Base-by-base conservation (phyloP, 495 filamentous ascomycete genomes). In the Penicillium turbatum region DNA sequence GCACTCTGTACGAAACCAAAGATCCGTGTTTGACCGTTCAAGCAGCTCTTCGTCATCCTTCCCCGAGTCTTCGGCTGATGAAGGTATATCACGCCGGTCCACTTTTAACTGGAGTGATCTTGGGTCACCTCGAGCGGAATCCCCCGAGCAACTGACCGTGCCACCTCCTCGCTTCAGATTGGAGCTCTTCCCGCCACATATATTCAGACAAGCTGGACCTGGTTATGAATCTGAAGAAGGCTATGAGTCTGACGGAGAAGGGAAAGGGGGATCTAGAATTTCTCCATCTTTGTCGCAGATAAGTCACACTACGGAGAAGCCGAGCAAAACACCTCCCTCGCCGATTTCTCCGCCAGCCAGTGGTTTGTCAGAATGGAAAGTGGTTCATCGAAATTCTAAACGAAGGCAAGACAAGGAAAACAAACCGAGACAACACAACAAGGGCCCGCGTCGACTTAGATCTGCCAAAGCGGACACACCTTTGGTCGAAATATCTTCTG, bases 1-100 rank as follows among this genome's bases (percentile, higher is more conserved):
- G 58, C 72, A 78, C 41, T 76, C 67, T 34, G 64, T 76, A 11
- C 74, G 70, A 3, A 75, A 69, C 5, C 76, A 83, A 34, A 75
- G 79, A 3, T 90, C 87, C 0, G 84, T 90, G 5, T 90, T 90
- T 57, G 86, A 89, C 61, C 76, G 84, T 16, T 81, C 83, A 1
- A 88, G 82, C 51, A 87, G 84, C 64, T 79, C 79, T 7, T 87
- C 86, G 0, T 79, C 77, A 6, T 72, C 70, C 5, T 63, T 68
- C 7, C 73, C 71, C 0, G 71, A 70, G 9, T 79, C 72, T 0
- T 66, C 68, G 1, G 51, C 64, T 12, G 67, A 74, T 24, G 65
- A 75, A 48, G 63, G 65, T 16, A 36, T 56, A 6, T 70, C 70
- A 1, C 70, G 71, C 5, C 61, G 64, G 15, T 62, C 65, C 6